Base-by-base conservation (phyloP, 371 early-diverging fungal genomes). In the Mortierella sp. region DNA sequence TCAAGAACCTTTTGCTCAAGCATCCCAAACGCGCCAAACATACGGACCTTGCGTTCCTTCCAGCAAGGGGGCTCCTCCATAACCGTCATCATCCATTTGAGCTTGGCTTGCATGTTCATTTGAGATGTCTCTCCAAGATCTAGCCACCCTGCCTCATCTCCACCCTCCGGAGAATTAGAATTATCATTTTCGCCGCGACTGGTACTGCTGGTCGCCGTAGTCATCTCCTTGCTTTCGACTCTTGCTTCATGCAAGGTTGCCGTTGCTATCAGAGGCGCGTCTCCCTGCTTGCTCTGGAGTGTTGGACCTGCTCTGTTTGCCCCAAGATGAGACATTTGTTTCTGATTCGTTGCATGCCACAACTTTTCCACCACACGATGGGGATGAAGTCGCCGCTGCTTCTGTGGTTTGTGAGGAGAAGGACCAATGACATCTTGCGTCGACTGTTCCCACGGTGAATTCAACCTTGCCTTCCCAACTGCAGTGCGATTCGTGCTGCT, bases 301-400 rank as follows among this genome's bases (percentile, higher is more conserved):
- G 12, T 14, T 21, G 16, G 4, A 50, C 51, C 24, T 18, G n/a
- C 10, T 42, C 24, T 3, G 23, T 13, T n/a, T 18, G 60, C 16
- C 2, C 57, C 8, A 2, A 64, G 53, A 3, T 24, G n/a, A 7
- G 48, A 13, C 0, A 47, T 41, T n/a, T 58, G 56, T 24, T 54
- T 53, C 48, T 71, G 71, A 38, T 61, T 39, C 3, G 72, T 72
- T 50, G 72, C 57, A 7, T 67, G 72, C 72, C 72, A 72, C 24
- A 72, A 27, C 51, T 72, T 72, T 43, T 72, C 72, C 0, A 54
- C 67, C 47, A 27, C 50, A 0, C 72, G 58, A 39, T 58, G 54
- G 12, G 63, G 62, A 30, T 72, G 71, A 7, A 56, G 38, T 27
- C 48, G 59, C 2, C 64, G 55, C 9, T 54, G 64, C 27, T 56